These are phyloP conservation scores for Aspergillus jensenii DNA, from an alignment of 2,329 filamentous ascomycete genomes.

Conservation along the genomic window DNA sequence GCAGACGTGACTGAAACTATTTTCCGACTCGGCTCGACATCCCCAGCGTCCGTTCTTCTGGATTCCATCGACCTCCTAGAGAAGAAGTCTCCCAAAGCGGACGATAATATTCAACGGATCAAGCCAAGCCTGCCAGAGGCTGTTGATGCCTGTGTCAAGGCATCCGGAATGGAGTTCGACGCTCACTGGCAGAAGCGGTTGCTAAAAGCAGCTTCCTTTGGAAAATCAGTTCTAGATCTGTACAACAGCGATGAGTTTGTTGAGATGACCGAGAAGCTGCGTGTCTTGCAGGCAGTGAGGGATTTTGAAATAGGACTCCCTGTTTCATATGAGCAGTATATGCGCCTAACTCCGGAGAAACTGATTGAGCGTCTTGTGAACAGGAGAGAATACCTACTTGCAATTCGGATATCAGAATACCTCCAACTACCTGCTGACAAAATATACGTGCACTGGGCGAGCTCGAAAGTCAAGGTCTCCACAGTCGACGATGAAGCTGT, in stretches of 20 bases:
- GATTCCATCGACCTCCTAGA: constrained; percentile 91
- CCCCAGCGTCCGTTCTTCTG: constrained; percentile 85
- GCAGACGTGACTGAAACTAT: constrained; percentile 77
- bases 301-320: constrained; percentile 90
- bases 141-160: constrained; percentile 89
- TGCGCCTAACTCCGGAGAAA: constrained; percentile 83
- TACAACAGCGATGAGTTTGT: constrained; percentile 99
- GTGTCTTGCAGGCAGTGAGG: constrained; percentile 87
- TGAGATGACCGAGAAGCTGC: constrained; percentile 92
- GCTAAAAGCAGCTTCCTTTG: constrained; percentile 94
- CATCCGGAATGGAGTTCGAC: constrained; percentile 88
- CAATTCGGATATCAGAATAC: constrained; percentile 83
- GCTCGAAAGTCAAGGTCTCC: constrained; percentile 84
- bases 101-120: constrained; percentile 96
- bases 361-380: constrained; percentile 84
- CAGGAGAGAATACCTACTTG: constrained; percentile 86
- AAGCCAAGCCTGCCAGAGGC: constrained; percentile 83
- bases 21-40: constrained; percentile 83
- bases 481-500: constrained; percentile 84
- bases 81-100: constrained; percentile 90
- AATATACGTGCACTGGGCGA: constrained; percentile 97
- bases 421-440: constrained; percentile 80
- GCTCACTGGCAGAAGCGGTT: constrained; percentile 92
- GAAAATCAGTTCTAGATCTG: constrained; percentile 93
- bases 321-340: constrained; percentile 89